These are phyloP conservation scores for Verbena officinalis DNA, from an alignment of 257 asterid genomes.

Conservation along the genomic window DNA sequence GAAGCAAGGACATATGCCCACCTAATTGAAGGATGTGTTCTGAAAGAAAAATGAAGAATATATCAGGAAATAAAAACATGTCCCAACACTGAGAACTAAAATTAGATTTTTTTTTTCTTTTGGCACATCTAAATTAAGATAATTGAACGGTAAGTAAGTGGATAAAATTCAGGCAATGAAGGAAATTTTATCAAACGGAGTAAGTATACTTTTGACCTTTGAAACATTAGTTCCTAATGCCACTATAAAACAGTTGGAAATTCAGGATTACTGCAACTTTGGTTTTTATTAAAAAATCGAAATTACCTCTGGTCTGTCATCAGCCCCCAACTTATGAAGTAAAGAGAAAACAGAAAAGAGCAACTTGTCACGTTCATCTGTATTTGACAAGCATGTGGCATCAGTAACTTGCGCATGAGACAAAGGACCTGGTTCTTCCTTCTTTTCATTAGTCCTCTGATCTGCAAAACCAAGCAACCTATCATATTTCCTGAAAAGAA, in stretches of 20 bases:
- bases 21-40: conserved; percentile 4
- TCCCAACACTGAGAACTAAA: conserved; percentile 22
- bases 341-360: conserved; percentile 82
- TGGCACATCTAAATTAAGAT: no score
- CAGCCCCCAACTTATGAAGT: conserved; percentile 90
- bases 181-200: conserved; percentile 11
- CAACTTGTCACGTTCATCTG: conserved; percentile 69
- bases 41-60: background rate
- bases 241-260: conserved; percentile 3
- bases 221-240: conserved; percentile 18
- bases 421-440: conserved; percentile 38
- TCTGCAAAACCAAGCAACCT: conserved; percentile 52
- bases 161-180: conserved; percentile 19
- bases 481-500: conserved; percentile 22
- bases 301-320: conserved; percentile 96
- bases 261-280: conserved; percentile 3
- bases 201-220: conserved; percentile 9
- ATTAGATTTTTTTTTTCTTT: no score
- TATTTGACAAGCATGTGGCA: conserved; percentile 40
- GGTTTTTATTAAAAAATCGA: conserved; percentile 28
- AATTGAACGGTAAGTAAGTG: background rate
- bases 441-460: conserved; percentile 41
- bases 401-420: conserved; percentile 44
- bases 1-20: background rate
- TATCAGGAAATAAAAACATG: background rate